A percentile compares a stretch with the other conserved stretches of the same genome.
Conservation (phyloP, 192 early-diverging fungal species). For the Rhizophagus prolifer region DNA sequence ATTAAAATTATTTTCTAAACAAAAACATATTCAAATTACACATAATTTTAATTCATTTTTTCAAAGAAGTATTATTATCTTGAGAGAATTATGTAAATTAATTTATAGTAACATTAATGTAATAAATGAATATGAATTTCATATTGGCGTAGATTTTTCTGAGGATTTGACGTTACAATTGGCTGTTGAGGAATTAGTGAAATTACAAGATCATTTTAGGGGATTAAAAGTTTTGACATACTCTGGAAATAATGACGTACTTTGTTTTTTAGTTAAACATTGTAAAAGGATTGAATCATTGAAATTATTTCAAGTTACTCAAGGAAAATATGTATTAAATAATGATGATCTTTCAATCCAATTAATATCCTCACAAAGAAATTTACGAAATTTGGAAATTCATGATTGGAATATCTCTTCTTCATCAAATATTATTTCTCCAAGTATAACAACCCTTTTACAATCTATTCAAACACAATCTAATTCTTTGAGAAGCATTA, state of each 20-base stretch:
- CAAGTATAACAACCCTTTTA: neutral
- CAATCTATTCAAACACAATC: neutral
- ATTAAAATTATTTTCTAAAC: neutral
- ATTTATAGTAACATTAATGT: neutral
- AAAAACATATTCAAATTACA: neutral
- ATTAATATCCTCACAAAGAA: neutral
- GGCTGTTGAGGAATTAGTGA: neutral
- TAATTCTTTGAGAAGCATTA: neutral
- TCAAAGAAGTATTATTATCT: neutral
- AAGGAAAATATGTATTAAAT: neutral
- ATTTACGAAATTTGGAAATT: neutral
- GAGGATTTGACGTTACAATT: neutral
- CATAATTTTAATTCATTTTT: neutral
- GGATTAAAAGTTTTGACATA: neutral
- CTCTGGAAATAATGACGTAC: neutral
- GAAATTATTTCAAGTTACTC: neutral
- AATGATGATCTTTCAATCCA: neutral
- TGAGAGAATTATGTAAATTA: neutral
- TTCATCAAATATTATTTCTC: too few relatives aligned
- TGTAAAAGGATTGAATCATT: neutral
- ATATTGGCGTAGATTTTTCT: neutral
- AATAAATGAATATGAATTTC: neutral
- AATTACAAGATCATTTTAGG: neutral
- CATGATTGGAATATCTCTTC: neutral
- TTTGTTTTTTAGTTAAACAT: neutral